A percentile compares a stretch with the other conserved stretches of the same genome.
Evolutionary conservation across 768 basidiomycete species (phyloP).

Genomic region (Russula dissimulans): DNA sequence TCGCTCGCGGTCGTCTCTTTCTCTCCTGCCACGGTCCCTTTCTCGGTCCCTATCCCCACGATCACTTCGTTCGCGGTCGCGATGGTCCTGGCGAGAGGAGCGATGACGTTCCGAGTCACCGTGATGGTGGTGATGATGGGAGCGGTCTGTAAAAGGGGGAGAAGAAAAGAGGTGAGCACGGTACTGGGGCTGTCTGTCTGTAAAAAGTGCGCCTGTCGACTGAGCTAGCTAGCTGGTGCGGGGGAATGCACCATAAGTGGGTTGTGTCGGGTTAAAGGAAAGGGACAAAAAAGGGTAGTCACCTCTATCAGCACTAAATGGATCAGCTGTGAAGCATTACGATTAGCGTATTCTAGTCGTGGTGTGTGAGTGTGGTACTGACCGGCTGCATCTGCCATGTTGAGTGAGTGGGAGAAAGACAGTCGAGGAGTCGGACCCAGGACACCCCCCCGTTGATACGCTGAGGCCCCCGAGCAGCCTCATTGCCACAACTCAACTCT

Average conservation of each 20-base stretch:
- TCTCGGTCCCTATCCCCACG: conserved; percentile 28
- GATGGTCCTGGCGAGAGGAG: conserved; percentile 24
- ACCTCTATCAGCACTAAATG: conserved; percentile 14
- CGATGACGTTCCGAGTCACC: conserved; percentile 23
- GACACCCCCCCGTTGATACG: neutral
- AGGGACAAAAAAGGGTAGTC: conserved; percentile 6
- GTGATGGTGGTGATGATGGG: conserved; percentile 20
- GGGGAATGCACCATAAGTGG: conserved; percentile 22
- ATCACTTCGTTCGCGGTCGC: conserved; percentile 26
- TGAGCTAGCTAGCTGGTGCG: conserved; percentile 22
- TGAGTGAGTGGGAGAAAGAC: neutral
- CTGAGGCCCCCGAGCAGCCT: neutral
- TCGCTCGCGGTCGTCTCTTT: conserved; percentile 22
- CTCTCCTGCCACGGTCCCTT: conserved; percentile 25
- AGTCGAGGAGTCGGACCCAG: neutral
- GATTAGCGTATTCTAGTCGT: neutral
- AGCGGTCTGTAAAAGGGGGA: conserved; percentile 18
- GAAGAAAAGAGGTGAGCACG: conserved; percentile 16
- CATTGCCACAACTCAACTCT: neutral
- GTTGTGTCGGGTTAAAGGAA: conserved; percentile 18
- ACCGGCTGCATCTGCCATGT: conserved; percentile 17
- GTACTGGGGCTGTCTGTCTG: conserved; percentile 12
- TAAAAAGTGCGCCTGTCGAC: conserved; percentile 12
- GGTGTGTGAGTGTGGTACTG: neutral
- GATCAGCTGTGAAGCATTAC: neutral